Conservation (phyloP, 352 stramenopile species). For the Blastocystis hominis region DNA sequence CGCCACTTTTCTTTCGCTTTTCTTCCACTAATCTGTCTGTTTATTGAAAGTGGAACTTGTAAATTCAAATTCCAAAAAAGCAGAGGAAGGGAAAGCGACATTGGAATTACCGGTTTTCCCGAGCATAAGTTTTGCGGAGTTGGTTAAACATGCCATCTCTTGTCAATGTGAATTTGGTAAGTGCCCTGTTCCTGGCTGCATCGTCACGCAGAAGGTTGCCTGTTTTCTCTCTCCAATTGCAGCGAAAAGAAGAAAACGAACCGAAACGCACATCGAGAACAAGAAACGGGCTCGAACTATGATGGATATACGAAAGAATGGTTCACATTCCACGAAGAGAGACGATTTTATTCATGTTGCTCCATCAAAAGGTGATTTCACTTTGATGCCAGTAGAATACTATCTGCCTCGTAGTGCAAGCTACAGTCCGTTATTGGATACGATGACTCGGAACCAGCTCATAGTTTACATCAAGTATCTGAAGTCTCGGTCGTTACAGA, state of each 20-base stretch:
- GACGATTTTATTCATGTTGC: background rate
- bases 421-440: background rate
- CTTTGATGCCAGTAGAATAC: background rate
- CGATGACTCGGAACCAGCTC: background rate
- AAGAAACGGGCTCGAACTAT: background rate
- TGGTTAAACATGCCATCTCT: constrained; percentile 22
- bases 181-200: constrained; percentile 25
- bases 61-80: background rate
- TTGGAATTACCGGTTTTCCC: background rate
- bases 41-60: constrained; percentile 1
- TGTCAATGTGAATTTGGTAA: constrained; percentile 12
- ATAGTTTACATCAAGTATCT: background rate
- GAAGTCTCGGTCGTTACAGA: background rate
- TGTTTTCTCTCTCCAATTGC: constrained; percentile 2
- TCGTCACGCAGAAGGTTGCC: background rate
- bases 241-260: background rate
- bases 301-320: background rate
- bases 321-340: background rate
- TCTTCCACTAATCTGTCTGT: background rate
- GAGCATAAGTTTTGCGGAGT: background rate
- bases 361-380: too few species aligned
- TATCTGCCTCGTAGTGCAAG: background rate
- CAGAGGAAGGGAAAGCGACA: background rate
- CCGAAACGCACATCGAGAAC: background rate
- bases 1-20: too few species aligned